Conservation (phyloP, 176 grass and related monocot genomes). For the Lolium multiflorum region DNA sequence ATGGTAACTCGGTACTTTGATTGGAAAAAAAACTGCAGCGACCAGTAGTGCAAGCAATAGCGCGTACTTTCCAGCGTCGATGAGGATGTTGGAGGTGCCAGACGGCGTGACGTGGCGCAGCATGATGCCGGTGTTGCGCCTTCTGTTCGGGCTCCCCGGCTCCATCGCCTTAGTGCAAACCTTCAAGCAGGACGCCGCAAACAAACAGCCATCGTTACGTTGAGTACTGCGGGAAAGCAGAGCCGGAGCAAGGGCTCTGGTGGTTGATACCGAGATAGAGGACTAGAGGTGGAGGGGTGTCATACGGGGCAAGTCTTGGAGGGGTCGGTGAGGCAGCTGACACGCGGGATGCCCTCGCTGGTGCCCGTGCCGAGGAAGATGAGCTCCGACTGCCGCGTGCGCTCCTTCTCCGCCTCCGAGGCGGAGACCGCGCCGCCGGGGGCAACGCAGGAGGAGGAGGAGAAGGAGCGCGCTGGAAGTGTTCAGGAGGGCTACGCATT, state of each 20-base stretch:
- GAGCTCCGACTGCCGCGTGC: conserved; percentile 61
- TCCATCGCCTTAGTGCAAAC: conserved; percentile 73
- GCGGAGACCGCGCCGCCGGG: not conserved
- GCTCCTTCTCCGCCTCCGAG: not conserved
- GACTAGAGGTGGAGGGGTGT: conserved; percentile 7
- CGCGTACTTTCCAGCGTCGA: conserved; percentile 91
- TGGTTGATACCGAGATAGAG: not conserved
- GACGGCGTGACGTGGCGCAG: conserved; percentile 62
- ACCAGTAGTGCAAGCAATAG: not conserved
- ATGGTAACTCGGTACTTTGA: not conserved
- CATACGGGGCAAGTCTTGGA: conserved; percentile 71
- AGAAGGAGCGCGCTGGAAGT: conserved; percentile 39
- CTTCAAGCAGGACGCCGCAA: conserved; percentile 45
- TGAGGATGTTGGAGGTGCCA: conserved; percentile 71
- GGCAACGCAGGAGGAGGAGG: not conserved
- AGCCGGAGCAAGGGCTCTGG: not conserved
- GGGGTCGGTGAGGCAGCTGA: conserved; percentile 89
- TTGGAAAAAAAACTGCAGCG: not conserved
- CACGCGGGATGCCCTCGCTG: conserved; percentile 84
- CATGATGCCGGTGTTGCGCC: conserved; percentile 85
- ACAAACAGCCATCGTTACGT: not conserved
- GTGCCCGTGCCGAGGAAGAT: conserved; percentile 97
- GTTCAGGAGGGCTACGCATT: conserved; percentile 24
- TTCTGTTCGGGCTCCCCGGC: conserved; percentile 74
- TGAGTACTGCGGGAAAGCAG: conserved; percentile 14